Evolutionary conservation across 2,329 filamentous ascomycete genomes (phyloP).

Genomic region (Botryotinia globosa): DNA sequence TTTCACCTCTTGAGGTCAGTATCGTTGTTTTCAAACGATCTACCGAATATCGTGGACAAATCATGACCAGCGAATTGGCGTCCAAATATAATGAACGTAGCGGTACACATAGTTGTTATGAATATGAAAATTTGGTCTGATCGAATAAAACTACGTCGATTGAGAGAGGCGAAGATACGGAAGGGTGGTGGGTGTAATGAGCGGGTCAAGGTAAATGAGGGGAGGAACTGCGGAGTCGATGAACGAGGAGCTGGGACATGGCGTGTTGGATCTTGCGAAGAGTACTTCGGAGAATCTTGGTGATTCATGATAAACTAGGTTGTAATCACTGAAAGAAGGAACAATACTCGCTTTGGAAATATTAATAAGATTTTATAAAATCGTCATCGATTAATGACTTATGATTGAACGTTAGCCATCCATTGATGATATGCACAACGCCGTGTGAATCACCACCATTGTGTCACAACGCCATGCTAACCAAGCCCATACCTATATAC

Average conservation of each 20-base stretch:
- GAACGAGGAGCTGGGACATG: neutral
- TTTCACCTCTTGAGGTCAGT: neutral
- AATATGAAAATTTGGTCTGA: neutral
- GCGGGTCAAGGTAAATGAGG: neutral
- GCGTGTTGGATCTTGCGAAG: neutral
- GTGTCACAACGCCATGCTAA: slow-evolving; percentile 8
- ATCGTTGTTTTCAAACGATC: neutral
- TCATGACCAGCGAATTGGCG: neutral
- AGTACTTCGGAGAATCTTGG: neutral
- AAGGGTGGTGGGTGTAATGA: neutral
- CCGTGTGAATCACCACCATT: neutral
- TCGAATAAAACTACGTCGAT: neutral
- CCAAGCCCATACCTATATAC: neutral
- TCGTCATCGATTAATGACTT: neutral
- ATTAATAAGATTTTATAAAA: neutral
- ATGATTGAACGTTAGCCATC: neutral
- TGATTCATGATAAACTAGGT: neutral
- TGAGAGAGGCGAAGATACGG: neutral
- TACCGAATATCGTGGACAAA: neutral
- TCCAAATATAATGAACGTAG: neutral
- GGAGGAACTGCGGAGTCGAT: neutral
- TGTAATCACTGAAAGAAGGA: neutral
- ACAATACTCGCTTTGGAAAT: neutral
- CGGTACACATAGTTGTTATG: neutral
- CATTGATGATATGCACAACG: neutral